These are phyloP conservation scores for Fusarium pseudograminearum DNA, from an alignment of 2,329 filamentous ascomycete species.

Conservation along the genomic window DNA sequence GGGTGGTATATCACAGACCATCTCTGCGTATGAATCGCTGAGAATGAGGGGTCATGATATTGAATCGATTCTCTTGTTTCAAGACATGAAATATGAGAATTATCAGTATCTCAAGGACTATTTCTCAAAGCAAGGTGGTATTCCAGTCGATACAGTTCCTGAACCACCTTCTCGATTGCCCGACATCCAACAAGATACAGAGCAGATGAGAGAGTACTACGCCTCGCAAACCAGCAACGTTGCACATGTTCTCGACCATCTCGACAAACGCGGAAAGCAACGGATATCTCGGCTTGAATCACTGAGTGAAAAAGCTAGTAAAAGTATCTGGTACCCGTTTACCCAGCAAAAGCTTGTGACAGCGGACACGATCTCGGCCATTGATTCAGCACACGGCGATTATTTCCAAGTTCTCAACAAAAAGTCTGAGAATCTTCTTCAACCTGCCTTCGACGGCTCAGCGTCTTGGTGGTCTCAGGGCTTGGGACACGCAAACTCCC, in stretches of 20 bases:
- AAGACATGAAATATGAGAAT: slow-evolving; percentile 74
- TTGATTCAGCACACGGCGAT: slow-evolving; percentile 85
- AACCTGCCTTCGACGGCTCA: slow-evolving; percentile 81
- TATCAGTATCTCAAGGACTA: slow-evolving; percentile 75
- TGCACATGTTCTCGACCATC: slow-evolving; percentile 59
- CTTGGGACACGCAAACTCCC: slow-evolving; percentile 81
- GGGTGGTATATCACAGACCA: slow-evolving; percentile 83
- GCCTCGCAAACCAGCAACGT: slow-evolving; percentile 57
- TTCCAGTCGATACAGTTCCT: slow-evolving; percentile 69
- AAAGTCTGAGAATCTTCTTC: slow-evolving; percentile 26
- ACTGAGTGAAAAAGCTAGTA: slow-evolving; percentile 71
- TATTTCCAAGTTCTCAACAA: slow-evolving; percentile 73
- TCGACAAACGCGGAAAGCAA: slow-evolving; percentile 65
- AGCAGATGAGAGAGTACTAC: slow-evolving; percentile 75
- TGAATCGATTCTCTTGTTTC: slow-evolving; percentile 76
- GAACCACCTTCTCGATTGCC: slow-evolving; percentile 66
- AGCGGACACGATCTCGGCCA: slow-evolving; percentile 73
- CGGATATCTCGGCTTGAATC: slow-evolving; percentile 70
- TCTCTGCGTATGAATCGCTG: slow-evolving; percentile 83
- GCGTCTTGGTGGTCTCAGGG: slow-evolving; percentile 95
- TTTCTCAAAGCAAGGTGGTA: slow-evolving; percentile 69
- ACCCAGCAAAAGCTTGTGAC: slow-evolving; percentile 79
- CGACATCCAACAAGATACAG: slow-evolving; percentile 60
- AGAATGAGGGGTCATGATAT: slow-evolving; percentile 83
- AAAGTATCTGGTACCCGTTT: slow-evolving; percentile 86